Base-by-base conservation (phyloP, 352 stramenopile genomes). In the Pythium dissimile region DNA sequence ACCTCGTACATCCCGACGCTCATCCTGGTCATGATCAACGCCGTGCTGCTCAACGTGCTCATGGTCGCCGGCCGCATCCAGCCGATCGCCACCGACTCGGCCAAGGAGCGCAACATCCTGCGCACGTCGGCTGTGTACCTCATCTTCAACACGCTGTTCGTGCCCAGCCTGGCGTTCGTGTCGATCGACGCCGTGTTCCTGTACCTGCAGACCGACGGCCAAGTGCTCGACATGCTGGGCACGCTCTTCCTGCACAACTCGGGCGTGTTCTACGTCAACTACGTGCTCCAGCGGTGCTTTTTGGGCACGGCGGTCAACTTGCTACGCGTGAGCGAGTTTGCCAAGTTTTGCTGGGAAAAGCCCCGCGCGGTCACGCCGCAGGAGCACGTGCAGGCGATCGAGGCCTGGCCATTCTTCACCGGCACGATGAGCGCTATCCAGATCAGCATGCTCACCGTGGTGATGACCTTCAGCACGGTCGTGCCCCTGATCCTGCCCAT, bases 141-240 rank as follows among this genome's bases (percentile, higher is more conserved):
- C 59, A 87, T 94, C 48, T 94, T 94, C 46, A 94, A 92, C 75
- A 94, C 84, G 42, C 83, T 94, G 49, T 91, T 92, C 57, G 82
- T 94, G 54, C 84, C 84, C 5, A 92, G 80, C 53, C 64, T 92
- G 43, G 84, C 84, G 23, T 92, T 94, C 62, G 85, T 91, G 52
- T 94, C 84, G 11, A 94, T 94, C 67, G 84, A 92, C 54, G 80
- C 82, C 24, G 74, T 92, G 26, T 54, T 92, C 35, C 64, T 92
- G 37, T 91, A 94, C 54, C 69, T 94, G 20, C 68, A 86, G 38
- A 72, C 74, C 31, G 78, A 91, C 39, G 83, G 76, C 34, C 74
- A 91, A 47, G 77, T 93, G 54, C 64, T 93, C 18, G 79, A 86
- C 30, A 89, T 93, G 69, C 69, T 94, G 0, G 84, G 84, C 13